These are phyloP conservation scores for Boletus speciosus DNA, from an alignment of 768 basidiomycete genomes.

Conservation along the genomic window DNA sequence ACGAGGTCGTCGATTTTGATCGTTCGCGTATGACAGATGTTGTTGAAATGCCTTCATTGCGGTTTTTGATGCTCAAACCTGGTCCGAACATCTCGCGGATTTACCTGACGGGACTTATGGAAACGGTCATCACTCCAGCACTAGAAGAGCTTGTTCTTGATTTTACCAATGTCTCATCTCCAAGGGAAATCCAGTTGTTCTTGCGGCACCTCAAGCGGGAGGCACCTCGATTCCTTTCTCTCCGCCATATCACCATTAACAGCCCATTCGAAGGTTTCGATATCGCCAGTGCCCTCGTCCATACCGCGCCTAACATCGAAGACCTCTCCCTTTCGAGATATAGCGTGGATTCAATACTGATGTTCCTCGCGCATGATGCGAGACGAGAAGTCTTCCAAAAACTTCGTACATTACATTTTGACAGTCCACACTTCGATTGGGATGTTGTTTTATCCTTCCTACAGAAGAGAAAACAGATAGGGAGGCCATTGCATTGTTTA, in stretches of 20 bases:
- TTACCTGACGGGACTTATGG: conserved; percentile 25
- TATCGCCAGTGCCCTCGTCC: conserved; percentile 20
- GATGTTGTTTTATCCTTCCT: conserved; percentile 26
- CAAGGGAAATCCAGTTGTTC: conserved; percentile 29
- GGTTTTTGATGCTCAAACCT: conserved; percentile 22
- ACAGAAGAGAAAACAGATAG: conserved; percentile 20
- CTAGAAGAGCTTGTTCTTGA: conserved; percentile 25
- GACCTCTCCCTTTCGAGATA: conserved; percentile 27
- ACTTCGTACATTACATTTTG: conserved; percentile 16
- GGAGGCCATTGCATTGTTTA: conserved; percentile 16
- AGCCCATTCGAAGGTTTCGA: conserved; percentile 27
- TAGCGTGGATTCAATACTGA: conserved; percentile 21
- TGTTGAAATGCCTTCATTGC: conserved; percentile 20
- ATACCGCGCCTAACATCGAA: conserved; percentile 25
- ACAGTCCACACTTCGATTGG: conserved; percentile 30
- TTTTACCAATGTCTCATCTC: conserved; percentile 23
- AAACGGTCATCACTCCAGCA: conserved; percentile 22
- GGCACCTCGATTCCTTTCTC: conserved; percentile 23
- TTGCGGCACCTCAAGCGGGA: conserved; percentile 28
- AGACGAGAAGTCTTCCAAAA: conserved; percentile 27
- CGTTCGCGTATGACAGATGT: conserved; percentile 1
- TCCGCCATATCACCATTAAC: conserved; percentile 19
- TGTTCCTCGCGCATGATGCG: conserved; percentile 24
- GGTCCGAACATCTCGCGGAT: conserved; percentile 27
- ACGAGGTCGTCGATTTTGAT: conserved; percentile 29